Conservation (phyloP, 257 asterid genomes). For the Linaria vulgaris region DNA sequence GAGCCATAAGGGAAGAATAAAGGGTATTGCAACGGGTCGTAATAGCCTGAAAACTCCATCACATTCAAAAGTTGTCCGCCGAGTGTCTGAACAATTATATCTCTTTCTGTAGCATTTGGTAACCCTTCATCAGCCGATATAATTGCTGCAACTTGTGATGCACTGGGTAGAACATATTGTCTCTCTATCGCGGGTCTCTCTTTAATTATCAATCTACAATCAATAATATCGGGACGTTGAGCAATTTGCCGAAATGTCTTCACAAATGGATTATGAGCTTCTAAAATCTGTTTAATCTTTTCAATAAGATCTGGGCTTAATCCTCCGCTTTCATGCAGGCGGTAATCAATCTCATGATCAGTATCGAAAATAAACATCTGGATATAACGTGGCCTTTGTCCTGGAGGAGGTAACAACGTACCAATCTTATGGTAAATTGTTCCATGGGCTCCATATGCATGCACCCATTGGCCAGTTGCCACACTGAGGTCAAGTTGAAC, state of each 20-base stretch:
- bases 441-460: no score
- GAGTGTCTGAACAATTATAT: neutral
- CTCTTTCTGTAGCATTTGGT: neutral
- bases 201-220: neutral
- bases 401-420: neutral
- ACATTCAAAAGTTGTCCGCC: no score
- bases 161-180: neutral
- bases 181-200: neutral
- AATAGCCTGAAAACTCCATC: no score
- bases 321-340: neutral
- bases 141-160: neutral
- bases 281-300: neutral
- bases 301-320: neutral
- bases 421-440: no score
- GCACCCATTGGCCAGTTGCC: no score
- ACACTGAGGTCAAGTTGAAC: neutral
- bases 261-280: neutral
- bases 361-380: conserved; percentile 4
- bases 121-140: neutral
- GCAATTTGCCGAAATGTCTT: neutral
- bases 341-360: neutral
- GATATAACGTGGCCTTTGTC: neutral
- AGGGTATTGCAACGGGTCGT: no score
- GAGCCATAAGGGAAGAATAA: no score
- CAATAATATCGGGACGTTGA: neutral